Conservation (phyloP, 1,139 yeast species). For the Lodderomyces pseudojiufengensis region DNA sequence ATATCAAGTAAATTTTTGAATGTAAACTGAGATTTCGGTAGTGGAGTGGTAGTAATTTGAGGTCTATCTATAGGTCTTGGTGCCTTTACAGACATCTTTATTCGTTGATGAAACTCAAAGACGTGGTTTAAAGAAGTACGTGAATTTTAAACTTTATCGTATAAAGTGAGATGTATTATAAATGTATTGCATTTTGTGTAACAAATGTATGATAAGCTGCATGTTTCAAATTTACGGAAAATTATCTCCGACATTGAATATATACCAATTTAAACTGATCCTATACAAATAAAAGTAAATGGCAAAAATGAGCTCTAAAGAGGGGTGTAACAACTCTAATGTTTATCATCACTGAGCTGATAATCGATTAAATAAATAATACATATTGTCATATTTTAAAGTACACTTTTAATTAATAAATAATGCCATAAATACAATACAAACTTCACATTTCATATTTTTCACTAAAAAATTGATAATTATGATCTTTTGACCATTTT, state of each 20-base stretch:
- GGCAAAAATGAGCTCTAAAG: too few relatives aligned
- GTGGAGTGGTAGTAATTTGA: conserved; percentile 6
- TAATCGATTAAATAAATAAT: too few relatives aligned
- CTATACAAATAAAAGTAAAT: too few relatives aligned
- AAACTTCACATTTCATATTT: conserved; percentile 28
- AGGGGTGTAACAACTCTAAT: too few relatives aligned
- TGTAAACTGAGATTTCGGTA: conserved; percentile 28
- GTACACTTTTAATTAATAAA: background rate
- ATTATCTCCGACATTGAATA: background rate
- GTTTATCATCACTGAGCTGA: too few relatives aligned
- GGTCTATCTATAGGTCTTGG: background rate
- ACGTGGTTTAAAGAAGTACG: background rate
- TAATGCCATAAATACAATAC: too few relatives aligned
- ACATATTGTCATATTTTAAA: background rate
- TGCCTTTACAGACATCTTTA: conserved; percentile 11
- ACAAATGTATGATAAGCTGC: too few relatives aligned
- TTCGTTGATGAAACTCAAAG: background rate
- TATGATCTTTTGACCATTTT: conserved; percentile 35
- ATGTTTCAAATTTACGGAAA: too few relatives aligned
- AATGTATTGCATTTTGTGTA: too few relatives aligned
- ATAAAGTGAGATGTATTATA: too few relatives aligned
- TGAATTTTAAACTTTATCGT: too few relatives aligned
- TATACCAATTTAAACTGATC: background rate
- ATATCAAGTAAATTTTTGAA: conserved; percentile 47
- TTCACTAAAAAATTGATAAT: conserved; percentile 45